These are phyloP conservation scores for Tagetes erecta DNA, from an alignment of 129 eudicot species.

Conservation along the genomic window DNA sequence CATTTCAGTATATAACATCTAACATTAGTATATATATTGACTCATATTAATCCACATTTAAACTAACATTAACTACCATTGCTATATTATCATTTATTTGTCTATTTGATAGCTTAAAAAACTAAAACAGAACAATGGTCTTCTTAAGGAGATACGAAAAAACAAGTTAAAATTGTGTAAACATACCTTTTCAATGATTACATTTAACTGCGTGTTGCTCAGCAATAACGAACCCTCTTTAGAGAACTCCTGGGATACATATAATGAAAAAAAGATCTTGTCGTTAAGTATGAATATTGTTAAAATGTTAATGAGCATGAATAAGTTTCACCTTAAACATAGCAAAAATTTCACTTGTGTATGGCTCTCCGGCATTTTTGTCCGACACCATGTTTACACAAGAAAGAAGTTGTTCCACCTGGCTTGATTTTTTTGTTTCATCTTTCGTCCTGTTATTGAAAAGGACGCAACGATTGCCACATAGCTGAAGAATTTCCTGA, in stretches of 20 bases:
- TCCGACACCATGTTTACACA: constrained; percentile 44
- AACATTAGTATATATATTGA: not conserved
- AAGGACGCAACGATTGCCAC: constrained; percentile 57
- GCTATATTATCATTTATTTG: not conserved
- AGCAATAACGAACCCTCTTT: not conserved
- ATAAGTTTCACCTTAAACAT: constrained; percentile 20
- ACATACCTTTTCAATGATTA: not conserved
- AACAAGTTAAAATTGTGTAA: not conserved
- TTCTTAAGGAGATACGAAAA: not conserved
- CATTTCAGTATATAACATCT: not conserved
- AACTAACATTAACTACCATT: not conserved
- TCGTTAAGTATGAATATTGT: not conserved
- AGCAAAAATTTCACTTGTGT: constrained; percentile 44
- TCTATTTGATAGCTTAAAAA: not conserved
- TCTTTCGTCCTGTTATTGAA: constrained; percentile 63
- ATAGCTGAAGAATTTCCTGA: constrained; percentile 48
- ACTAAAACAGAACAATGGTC: not conserved
- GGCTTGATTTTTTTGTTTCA: constrained; percentile 34
- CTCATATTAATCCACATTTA: too few species aligned
- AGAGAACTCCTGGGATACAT: not conserved
- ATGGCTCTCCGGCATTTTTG: constrained; percentile 55
- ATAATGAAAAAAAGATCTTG: not conserved
- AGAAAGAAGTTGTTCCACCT: constrained; percentile 47
- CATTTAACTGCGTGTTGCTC: not conserved
- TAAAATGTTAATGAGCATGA: not conserved